Evolutionary conservation across 176 grass and related monocot species (phyloP).

Genomic region (Olyra latifolia): DNA sequence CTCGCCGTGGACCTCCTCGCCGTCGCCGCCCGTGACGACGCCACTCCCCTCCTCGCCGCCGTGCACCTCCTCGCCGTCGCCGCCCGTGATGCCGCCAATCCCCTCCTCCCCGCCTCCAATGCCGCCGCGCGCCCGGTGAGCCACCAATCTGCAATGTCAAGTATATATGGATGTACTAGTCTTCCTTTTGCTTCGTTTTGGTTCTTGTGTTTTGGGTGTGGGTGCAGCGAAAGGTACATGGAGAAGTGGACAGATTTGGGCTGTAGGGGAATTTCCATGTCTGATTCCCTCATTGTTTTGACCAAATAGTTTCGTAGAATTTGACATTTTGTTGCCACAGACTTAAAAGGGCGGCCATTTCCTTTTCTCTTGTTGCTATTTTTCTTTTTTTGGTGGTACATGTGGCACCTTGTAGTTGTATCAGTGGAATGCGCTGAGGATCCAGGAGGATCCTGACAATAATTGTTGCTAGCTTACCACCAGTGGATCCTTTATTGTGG

Average conservation of each 20-base stretch:
- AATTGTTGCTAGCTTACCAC: background rate
- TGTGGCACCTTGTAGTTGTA: background rate
- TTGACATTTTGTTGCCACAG: background rate
- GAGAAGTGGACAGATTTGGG: background rate
- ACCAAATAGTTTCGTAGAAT: background rate
- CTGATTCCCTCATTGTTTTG: constrained; percentile 16
- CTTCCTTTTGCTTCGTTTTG: too few species aligned
- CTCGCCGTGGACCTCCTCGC: too few species aligned
- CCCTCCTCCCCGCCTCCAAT: too few species aligned
- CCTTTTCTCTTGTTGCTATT: background rate
- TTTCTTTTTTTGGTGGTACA: constrained; percentile 14
- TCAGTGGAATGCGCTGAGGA: background rate
- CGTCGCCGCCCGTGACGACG: too few species aligned
- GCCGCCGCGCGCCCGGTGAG: too few species aligned
- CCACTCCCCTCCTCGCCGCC: too few species aligned
- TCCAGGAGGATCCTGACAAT: background rate
- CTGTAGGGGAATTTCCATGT: background rate
- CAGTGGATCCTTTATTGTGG: background rate
- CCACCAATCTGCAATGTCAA: too few species aligned
- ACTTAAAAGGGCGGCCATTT: background rate
- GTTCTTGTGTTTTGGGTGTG: background rate
- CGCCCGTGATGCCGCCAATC: too few species aligned
- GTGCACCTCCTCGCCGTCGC: too few species aligned
- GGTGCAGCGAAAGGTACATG: background rate
- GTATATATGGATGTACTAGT: too few species aligned